phyloP scores from a whole-genome alignment of 2,329 filamentous ascomycete genomes.

The Penicillium sp. region DNA sequence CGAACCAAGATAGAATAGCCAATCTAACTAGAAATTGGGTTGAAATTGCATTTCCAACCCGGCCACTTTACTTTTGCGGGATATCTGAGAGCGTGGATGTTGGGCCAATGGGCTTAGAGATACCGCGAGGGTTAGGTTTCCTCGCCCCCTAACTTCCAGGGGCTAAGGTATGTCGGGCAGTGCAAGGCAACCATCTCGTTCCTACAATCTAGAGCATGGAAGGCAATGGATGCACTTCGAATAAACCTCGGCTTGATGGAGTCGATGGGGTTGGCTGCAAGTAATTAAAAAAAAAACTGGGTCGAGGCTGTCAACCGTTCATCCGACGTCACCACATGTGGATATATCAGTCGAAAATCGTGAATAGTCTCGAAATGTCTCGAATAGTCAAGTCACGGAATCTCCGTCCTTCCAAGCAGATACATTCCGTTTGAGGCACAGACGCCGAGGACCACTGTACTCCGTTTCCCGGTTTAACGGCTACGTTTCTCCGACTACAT shows the following conservation, averaged over 20 bases:
- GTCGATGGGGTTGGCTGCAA: slow-evolving; percentile 3
- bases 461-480: slow-evolving; percentile 13
- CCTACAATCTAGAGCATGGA: background rate
- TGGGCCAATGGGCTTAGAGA: background rate
- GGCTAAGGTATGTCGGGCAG: background rate
- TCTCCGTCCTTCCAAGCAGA: too few species aligned
- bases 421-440: background rate
- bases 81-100: slow-evolving; percentile 1
- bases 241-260: slow-evolving; percentile 12
- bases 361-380: background rate
- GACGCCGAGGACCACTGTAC: slow-evolving; percentile 17
- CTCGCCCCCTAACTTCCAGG: background rate
- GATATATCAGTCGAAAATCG: slow-evolving; percentile 12
- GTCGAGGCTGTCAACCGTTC: slow-evolving; percentile 15
- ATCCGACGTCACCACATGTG: slow-evolving; percentile 22
- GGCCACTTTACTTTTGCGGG: slow-evolving; percentile 3
- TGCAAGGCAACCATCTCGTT: background rate
- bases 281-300: slow-evolving; percentile 22
- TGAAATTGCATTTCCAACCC: slow-evolving; percentile 3
- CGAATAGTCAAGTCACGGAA: too few species aligned
- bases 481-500: slow-evolving; percentile 1
- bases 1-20: background rate
- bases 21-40: background rate
- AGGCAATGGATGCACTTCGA: slow-evolving; percentile 6
- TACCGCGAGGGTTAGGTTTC: background rate